Base-by-base conservation (phyloP, 768 basidiomycete genomes). In the Boletus sensibilis region DNA sequence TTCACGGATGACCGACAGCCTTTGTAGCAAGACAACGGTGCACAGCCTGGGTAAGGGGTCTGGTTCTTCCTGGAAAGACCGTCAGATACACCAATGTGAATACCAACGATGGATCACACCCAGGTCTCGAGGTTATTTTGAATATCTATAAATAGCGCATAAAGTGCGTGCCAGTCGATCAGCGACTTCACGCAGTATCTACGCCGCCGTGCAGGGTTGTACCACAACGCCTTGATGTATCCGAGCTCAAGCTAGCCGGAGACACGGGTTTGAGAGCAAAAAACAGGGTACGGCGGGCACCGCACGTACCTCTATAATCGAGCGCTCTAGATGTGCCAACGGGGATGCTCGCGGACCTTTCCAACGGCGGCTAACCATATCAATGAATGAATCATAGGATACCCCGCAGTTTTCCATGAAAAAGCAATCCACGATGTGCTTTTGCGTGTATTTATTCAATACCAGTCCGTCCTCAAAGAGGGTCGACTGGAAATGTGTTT, bases 191-290 rank as follows among this genome's bases (percentile, higher is more conserved):
- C 79, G 29, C 88, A 77, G 63, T 81, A 77, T 46, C 90, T 76
- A 41, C 90, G 78, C 50, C 84, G 78, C 44, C 90, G 77, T 2
- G 87, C 77, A 9, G 84, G 85, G 62, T 91, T 92, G 50, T 75
- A 78, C 83, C 87, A 92, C 38, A 79, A 74, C 1, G 82, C 82
- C 66, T 79, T 80, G 51, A 86, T 73, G 54, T 86, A 81, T 11
- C 79, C 79, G 1, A 80, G 76, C 21, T 88, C 72, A 39, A 85
- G 74, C 89, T 91, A 64, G 42, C 47, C 39, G 39, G 23, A 33
- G 50, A 41, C 5, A 23, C 14, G 3, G n/a, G 13, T 23, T 31
- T 50, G 42, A 52, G 53, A 35, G 5, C 34, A 45, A 35, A 16
- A 25, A 51, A 55, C 21, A 48, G 23, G 27, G 3, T 2, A 41